A percentile compares a stretch with the other conserved stretches of the same genome.
phyloP scores from a whole-genome alignment of 2,329 filamentous ascomycete species.

The Colletotrichum australisinense region DNA sequence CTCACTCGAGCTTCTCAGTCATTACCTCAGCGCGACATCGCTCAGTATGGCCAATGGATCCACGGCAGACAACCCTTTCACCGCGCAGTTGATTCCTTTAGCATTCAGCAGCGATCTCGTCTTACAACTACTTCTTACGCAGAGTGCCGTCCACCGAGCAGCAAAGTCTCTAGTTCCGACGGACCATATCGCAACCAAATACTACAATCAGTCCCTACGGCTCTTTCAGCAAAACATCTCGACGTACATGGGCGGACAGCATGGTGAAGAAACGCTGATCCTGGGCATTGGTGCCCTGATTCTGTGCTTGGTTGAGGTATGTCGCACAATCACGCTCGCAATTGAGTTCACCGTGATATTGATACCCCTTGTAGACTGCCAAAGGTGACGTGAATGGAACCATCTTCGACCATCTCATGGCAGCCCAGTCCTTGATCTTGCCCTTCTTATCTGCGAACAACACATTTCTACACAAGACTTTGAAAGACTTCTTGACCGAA shows the following conservation, averaged over 20 bases:
- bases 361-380: slow-evolving; percentile 43
- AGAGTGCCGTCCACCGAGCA: slow-evolving; percentile 53
- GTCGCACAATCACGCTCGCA: slow-evolving; percentile 5
- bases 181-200: slow-evolving; percentile 47
- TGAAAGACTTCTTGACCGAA: slow-evolving; percentile 59
- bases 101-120: slow-evolving; percentile 58
- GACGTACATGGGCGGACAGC: slow-evolving; percentile 41
- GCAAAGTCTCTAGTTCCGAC: slow-evolving; percentile 42
- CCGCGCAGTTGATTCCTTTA: slow-evolving; percentile 57
- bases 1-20: slow-evolving; percentile 57
- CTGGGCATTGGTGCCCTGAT: slow-evolving; percentile 57
- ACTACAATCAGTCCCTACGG: slow-evolving; percentile 50
- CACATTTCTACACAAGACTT: slow-evolving; percentile 46
- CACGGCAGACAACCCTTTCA: slow-evolving; percentile 57
- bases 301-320: slow-evolving; percentile 59
- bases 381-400: slow-evolving; percentile 58
- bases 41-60: slow-evolving; percentile 61
- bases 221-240: slow-evolving; percentile 45
- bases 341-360: not conserved
- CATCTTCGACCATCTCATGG: slow-evolving; percentile 57
- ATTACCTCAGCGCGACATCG: slow-evolving; percentile 56
- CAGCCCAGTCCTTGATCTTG: slow-evolving; percentile 54
- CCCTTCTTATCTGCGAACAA: slow-evolving; percentile 48
- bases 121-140: slow-evolving; percentile 58
- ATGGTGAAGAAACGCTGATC: slow-evolving; percentile 49